These are phyloP conservation scores for Sporisorium reilianum DNA, from an alignment of 1,284 basidiomycete species.

Conservation along the genomic window DNA sequence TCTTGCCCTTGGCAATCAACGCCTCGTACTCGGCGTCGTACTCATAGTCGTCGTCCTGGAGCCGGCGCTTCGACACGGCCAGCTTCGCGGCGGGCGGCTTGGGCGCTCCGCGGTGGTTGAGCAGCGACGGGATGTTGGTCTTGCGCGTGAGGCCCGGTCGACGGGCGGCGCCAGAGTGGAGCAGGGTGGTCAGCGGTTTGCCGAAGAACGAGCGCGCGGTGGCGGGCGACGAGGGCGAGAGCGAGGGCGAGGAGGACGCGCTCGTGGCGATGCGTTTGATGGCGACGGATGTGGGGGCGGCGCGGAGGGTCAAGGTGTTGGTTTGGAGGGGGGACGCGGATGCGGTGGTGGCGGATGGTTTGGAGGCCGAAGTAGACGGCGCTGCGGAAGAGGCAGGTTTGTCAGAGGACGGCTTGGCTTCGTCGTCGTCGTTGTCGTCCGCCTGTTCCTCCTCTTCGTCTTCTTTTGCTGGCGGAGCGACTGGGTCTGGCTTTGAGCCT, in stretches of 20 bases:
- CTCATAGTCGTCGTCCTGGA: constrained; percentile 53
- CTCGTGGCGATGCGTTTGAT: constrained; percentile 32
- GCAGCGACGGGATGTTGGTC: constrained; percentile 47
- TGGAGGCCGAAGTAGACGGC: not conserved
- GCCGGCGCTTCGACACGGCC: constrained; percentile 24
- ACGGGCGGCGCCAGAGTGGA: constrained; percentile 25
- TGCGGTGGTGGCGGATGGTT: not conserved
- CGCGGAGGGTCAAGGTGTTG: not conserved
- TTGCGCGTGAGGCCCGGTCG: constrained; percentile 47
- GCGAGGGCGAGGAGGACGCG: not conserved
- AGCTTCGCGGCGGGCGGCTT: constrained; percentile 27
- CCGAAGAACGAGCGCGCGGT: constrained; percentile 37
- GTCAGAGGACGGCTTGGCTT: constrained; percentile 4
- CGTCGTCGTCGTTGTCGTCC: constrained; percentile 5
- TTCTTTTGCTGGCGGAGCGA: constrained; percentile 5
- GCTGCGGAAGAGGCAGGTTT: not conserved
- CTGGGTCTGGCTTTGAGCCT: constrained; percentile 2
- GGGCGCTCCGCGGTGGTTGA: constrained; percentile 37
- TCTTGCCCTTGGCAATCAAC: constrained; percentile 34
- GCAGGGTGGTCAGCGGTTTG: constrained; percentile 37
- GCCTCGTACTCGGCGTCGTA: constrained; percentile 48
- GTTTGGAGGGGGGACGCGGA: constrained; percentile 1
- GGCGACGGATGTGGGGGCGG: constrained; percentile 14
- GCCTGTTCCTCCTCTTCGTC: constrained; percentile 5
- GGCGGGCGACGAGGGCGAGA: constrained; percentile 6